Conservation (phyloP, 2,329 filamentous ascomycete genomes). For the Elsinoe necatrix region DNA sequence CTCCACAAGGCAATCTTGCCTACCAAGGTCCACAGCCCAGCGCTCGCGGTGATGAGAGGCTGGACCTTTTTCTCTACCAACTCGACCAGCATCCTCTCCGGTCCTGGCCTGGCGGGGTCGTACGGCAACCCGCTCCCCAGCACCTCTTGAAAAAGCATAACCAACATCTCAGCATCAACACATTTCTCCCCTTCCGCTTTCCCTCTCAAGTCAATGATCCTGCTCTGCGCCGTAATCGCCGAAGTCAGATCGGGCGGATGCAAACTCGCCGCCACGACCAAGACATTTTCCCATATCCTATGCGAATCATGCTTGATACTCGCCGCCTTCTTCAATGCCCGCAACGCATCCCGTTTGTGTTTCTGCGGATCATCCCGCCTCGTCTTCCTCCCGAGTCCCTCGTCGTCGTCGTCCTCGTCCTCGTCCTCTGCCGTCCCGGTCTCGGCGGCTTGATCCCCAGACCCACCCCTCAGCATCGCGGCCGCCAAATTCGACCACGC, state of each 20-base stretch:
- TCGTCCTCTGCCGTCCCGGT: conserved; percentile 11
- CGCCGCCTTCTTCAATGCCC: conserved; percentile 80
- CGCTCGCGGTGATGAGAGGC: conserved; percentile 74
- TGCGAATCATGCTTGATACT: conserved; percentile 75
- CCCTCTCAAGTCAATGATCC: conserved; percentile 66
- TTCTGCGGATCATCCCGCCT: conserved; percentile 45
- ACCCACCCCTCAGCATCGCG: conserved; percentile 51
- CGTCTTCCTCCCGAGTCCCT: conserved; percentile 29
- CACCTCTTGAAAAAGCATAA: conserved; percentile 62
- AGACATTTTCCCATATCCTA: conserved; percentile 94
- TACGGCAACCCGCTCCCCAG: conserved; percentile 44
- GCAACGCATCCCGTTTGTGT: conserved; percentile 64
- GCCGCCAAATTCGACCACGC: conserved; percentile 93
- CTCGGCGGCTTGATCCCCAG: no score
- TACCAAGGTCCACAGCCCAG: conserved; percentile 68
- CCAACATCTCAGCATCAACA: conserved; percentile 65
- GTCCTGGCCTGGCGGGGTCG: conserved; percentile 38
- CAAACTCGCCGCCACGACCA: conserved; percentile 74
- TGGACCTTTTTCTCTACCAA: conserved; percentile 67
- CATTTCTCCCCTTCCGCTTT: conserved; percentile 62
- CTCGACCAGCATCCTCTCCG: conserved; percentile 55
- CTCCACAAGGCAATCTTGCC: conserved; percentile 66
- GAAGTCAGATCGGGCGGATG: conserved; percentile 66
- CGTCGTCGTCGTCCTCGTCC: conserved; percentile 2
- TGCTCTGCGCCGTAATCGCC: conserved; percentile 63